Base-by-base conservation (phyloP, 2,329 filamentous ascomycete genomes). In the Trichophyton benhamiae region DNA sequence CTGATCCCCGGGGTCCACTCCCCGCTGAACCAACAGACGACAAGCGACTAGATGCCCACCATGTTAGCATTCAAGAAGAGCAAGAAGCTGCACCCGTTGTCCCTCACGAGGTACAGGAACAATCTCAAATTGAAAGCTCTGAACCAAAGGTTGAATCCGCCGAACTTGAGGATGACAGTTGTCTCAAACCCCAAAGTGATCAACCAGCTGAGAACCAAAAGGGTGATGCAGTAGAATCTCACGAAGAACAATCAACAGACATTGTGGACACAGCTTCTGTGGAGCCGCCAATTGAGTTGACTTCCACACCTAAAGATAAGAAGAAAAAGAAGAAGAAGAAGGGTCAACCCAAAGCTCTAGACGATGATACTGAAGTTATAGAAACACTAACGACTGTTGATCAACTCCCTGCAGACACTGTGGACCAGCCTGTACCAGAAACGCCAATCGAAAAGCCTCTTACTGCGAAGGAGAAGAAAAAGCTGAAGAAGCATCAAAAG, bases 391-490 rank as follows among this genome's bases (percentile, higher is more conserved):
- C 36, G 1, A 20, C 46, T 42, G 7, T 44, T 30, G 36, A 44
- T 3, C 13, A 42, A 8, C 13, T 20, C 38, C 20, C 13, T n/a
- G 22, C 36, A 5, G 27, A 17, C 17, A 6, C 33, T 25, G 4
- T 58, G 11, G 55, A 44, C 22, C 9, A 25, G 2, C n/a, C 27
- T 17, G 13, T 17, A 9, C 13, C 17, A 17, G 55, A 44, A 27
- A 20, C 55, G 3, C 17, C 36, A 44, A 33, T 9, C 38, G 20
- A 36, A 58, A 58, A 58, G 20, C 36, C 20, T 25, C 55, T 38
- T 48, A 49, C 49, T 44, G 57, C 46, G 17, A 25, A 63, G 49
- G 48, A 62, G 60, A 53, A 49, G 36, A 60, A 49, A 58, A 58
- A 44, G 36, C 7, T 22, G 48, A 63, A 53, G 36, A 53, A 53